phyloP scores from a whole-genome alignment of 306 rosid genomes.

The Cercis canadensis region DNA sequence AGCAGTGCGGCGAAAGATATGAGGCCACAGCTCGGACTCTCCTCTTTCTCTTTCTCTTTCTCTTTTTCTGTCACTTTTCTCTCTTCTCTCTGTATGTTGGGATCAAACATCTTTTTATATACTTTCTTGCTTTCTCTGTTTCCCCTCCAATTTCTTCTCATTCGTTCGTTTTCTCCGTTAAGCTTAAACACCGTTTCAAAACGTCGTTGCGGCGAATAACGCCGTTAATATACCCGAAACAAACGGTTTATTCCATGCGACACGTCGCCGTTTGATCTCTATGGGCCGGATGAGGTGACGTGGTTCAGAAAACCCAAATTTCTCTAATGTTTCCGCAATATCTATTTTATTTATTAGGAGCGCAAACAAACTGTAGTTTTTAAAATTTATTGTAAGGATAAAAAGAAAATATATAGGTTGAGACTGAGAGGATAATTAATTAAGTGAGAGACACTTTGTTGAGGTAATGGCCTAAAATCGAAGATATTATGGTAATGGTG shows the following conservation, averaged over 20 bases:
- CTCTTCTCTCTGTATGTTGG: constrained; percentile 36
- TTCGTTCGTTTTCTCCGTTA: constrained; percentile 49
- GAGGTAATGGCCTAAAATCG: no score
- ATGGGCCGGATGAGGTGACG: constrained; percentile 29
- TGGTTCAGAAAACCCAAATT: constrained; percentile 16
- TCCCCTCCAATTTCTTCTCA: constrained; percentile 24
- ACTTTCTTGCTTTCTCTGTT: constrained; percentile 46
- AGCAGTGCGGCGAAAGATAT: constrained; percentile 55
- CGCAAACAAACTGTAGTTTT: no score
- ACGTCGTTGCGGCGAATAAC: constrained; percentile 74
- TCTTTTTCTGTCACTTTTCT: constrained; percentile 28
- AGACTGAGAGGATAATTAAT: no score
- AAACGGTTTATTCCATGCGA: constrained; percentile 37
- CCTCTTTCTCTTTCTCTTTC: constrained; percentile 25
- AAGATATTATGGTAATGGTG: no score
- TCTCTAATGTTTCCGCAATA: constrained; percentile 21
- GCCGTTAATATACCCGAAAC: constrained; percentile 32
- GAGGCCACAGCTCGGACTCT: constrained; percentile 56
- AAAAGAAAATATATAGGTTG: no score
- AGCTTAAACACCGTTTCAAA: constrained; percentile 48
- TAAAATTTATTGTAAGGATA: no score
- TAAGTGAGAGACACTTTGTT: no score
- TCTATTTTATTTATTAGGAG: no score
- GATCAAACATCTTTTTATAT: constrained; percentile 55
- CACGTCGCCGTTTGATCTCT: constrained; percentile 42